phyloP scores from a whole-genome alignment of 495 filamentous ascomycete species.

The Cenococcum geophilum region DNA sequence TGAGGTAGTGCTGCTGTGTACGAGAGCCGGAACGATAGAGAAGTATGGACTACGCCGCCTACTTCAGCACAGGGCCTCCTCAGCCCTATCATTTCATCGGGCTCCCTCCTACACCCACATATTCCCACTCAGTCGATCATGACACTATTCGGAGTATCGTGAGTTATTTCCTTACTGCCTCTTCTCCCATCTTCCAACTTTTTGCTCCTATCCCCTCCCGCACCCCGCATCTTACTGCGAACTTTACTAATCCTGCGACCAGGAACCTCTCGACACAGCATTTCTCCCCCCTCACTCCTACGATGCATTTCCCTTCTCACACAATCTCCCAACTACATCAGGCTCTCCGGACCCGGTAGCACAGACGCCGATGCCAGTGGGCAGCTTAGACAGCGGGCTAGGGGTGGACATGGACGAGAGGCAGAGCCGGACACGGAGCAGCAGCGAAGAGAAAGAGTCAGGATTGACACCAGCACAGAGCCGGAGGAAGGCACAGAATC shows the following conservation, averaged over 20 bases:
- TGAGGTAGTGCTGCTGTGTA: background rate
- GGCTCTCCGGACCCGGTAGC: constrained; percentile 26
- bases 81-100: constrained; percentile 53
- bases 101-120: constrained; percentile 49
- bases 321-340: constrained; percentile 19
- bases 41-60: constrained; percentile 28
- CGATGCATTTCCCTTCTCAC: constrained; percentile 24
- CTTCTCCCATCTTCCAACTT: background rate
- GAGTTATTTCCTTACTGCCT: background rate
- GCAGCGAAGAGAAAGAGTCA: constrained; percentile 61
- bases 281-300: constrained; percentile 25
- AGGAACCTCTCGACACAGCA: constrained; percentile 28
- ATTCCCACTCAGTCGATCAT: constrained; percentile 48
- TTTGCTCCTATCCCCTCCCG: constrained; percentile 2
- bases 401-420: constrained; percentile 27
- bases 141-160: constrained; percentile 29
- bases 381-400: constrained; percentile 27
- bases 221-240: background rate
- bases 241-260: constrained; percentile 21
- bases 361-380: constrained; percentile 28
- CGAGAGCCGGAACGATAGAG: background rate
- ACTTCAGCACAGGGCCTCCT: constrained; percentile 40
- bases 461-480: constrained; percentile 71
- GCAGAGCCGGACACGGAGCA: constrained; percentile 28
- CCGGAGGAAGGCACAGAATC: constrained; percentile 89